Evolutionary conservation across 202 grass and related monocot genomes (phyloP).

Genomic region (Panicum hallii): DNA sequence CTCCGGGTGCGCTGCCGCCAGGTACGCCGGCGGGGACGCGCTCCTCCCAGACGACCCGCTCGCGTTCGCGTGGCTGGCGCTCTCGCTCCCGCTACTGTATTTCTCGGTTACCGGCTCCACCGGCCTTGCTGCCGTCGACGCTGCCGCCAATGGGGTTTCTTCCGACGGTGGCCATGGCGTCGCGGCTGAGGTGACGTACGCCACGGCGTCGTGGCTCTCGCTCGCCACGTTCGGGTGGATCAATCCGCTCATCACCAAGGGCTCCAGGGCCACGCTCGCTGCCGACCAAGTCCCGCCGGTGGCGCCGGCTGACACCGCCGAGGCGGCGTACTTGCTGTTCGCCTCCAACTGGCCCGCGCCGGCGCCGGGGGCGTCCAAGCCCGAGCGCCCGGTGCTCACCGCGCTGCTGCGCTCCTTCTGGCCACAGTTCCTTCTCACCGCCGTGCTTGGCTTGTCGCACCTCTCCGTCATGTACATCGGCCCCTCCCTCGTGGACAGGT

Average conservation of each 20-base stretch:
- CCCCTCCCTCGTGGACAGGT: constrained; percentile 63
- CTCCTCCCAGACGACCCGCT: constrained; percentile 52
- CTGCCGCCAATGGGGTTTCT: background rate
- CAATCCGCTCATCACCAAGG: constrained; percentile 60
- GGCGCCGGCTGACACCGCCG: constrained; percentile 47
- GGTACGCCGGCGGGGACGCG: constrained; percentile 37
- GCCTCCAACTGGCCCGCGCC: constrained; percentile 54
- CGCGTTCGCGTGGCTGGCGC: constrained; percentile 46
- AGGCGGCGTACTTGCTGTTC: constrained; percentile 49
- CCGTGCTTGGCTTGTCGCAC: constrained; percentile 50
- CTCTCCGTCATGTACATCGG: constrained; percentile 72
- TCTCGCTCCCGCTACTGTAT: constrained; percentile 60
- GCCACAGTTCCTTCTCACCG: constrained; percentile 58
- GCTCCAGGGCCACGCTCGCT: constrained; percentile 38
- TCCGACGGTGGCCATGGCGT: background rate
- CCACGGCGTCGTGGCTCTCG: constrained; percentile 60
- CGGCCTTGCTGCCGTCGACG: background rate
- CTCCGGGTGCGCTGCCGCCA: constrained; percentile 47
- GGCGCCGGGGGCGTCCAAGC: constrained; percentile 20
- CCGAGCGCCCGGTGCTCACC: constrained; percentile 27
- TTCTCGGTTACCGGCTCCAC: constrained; percentile 42
- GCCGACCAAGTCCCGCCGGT: constrained; percentile 50
- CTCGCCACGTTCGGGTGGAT: constrained; percentile 67
- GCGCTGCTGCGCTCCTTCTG: constrained; percentile 65
- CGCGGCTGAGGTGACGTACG: constrained; percentile 44